Evolutionary conservation across 148 eudicot genomes (phyloP).

Genomic region (Heliamphora exappendiculata): DNA sequence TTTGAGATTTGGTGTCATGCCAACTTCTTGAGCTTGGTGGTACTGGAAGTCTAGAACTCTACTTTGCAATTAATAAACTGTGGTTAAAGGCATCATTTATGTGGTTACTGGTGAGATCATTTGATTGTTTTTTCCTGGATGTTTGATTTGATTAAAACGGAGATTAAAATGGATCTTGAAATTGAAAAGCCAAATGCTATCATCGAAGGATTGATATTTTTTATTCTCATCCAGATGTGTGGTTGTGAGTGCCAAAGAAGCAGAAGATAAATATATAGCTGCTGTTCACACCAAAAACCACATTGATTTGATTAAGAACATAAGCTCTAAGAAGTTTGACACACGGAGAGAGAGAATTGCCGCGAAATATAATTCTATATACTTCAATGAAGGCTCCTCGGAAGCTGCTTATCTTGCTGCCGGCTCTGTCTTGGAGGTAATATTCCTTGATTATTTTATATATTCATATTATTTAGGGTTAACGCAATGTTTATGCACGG

Average conservation of each 20-base stretch:
- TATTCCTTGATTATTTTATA: neutral
- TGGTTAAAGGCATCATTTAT: neutral
- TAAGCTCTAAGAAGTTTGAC: constrained; percentile 56
- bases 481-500: neutral
- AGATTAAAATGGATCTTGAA: neutral
- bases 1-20: neutral
- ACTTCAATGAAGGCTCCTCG: constrained; percentile 81
- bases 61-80: neutral
- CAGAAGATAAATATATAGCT: constrained; percentile 62
- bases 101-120: neutral
- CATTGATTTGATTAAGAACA: constrained; percentile 53
- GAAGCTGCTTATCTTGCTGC: constrained; percentile 94
- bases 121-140: neutral
- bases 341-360: constrained; percentile 48
- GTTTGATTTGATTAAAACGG: neutral
- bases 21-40: neutral
- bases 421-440: constrained; percentile 87
- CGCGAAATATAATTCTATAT: constrained; percentile 60
- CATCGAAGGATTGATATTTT: neutral
- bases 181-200: neutral
- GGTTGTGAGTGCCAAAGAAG: constrained; percentile 59
- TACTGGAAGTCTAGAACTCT: neutral
- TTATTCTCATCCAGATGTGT: constrained; percentile 49
- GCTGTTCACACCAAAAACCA: constrained; percentile 74
- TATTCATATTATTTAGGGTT: neutral